Evolutionary conservation across 225 moss, liverwort and hornwort genomes (phyloP).

Genomic region (Marchantia polymorpha): DNA sequence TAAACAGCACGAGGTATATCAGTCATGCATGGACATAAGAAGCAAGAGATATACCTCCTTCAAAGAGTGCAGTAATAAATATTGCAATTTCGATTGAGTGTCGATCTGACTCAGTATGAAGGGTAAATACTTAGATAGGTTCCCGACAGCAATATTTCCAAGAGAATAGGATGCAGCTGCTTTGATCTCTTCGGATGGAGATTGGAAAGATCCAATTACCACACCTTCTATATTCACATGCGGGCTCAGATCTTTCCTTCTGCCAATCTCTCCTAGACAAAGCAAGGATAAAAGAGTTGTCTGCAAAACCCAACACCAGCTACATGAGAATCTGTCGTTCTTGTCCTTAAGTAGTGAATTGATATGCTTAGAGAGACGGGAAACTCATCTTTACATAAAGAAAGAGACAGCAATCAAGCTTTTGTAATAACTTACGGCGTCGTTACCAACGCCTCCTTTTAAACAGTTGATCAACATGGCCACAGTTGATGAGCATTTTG

Average conservation of each 20-base stretch:
- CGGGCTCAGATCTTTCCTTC: conserved; percentile 80
- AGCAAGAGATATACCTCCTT: conserved; percentile 63
- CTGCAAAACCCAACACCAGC: conserved; percentile 43
- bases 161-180: conserved; percentile 96
- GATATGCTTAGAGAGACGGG: too few relatives aligned
- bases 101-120: conserved; percentile 98
- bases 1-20: not conserved
- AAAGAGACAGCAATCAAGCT: not conserved
- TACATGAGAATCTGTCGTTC: not conserved
- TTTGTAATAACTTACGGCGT: conserved; percentile 62
- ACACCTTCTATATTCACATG: conserved; percentile 92
- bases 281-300: conserved; percentile 82
- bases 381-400: not conserved
- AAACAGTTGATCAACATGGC: conserved; percentile 81
- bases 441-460: conserved; percentile 71
- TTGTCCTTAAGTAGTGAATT: not conserved
- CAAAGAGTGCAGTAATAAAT: conserved; percentile 84
- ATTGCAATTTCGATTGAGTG: conserved; percentile 94
- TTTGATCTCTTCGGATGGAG: conserved; percentile 98
- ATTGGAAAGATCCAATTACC: conserved; percentile 90
- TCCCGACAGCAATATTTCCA: conserved; percentile 95
- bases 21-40: not conserved
- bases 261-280: conserved; percentile 96
- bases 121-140: conserved; percentile 87
- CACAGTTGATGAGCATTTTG: conserved; percentile 93